Conservation (phyloP, 495 filamentous ascomycete species). For the Neurospora sp. region DNA sequence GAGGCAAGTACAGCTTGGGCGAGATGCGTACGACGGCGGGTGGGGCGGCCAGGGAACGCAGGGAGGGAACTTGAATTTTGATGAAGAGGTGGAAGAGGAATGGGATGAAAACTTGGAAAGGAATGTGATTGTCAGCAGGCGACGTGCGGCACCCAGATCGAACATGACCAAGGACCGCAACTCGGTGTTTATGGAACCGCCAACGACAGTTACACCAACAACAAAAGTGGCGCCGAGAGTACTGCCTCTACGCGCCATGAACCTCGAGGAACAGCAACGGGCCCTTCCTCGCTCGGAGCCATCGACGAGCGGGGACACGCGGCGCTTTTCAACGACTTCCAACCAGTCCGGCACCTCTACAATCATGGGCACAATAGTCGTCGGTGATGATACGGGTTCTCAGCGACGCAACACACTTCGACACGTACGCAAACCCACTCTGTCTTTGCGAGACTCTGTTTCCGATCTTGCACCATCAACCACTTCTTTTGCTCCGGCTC, state of each 20-base stretch:
- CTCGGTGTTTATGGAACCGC: constrained; percentile 33
- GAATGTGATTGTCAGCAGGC: constrained; percentile 48
- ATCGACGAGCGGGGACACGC: constrained; percentile 35
- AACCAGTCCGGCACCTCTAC: constrained; percentile 52
- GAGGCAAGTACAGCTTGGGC: constrained; percentile 22
- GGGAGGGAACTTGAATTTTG: constrained; percentile 7
- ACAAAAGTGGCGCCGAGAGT: constrained; percentile 9
- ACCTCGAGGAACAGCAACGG: constrained; percentile 29
- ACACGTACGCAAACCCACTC: constrained; percentile 53
- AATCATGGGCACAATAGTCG: constrained; percentile 58
- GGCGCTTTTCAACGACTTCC: constrained; percentile 53
- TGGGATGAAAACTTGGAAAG: constrained; percentile 46
- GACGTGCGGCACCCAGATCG: constrained; percentile 21
- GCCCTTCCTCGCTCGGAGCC: constrained; percentile 29
- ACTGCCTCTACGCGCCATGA: constrained; percentile 38
- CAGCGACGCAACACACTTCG: constrained; percentile 50
- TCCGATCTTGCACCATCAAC: constrained; percentile 42
- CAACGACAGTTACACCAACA: constrained; percentile 24
- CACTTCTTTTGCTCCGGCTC: constrained; percentile 28
- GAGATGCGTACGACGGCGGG: constrained; percentile 37
- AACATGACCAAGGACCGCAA: constrained; percentile 13
- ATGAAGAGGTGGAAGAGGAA: constrained; percentile 37
- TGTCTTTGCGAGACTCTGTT: constrained; percentile 39
- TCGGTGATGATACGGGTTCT: constrained; percentile 42
- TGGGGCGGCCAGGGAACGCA: constrained; percentile 19